Evolutionary conservation across 116 monocot species (phyloP).

Genomic region (Papilionanthe hybrid): DNA sequence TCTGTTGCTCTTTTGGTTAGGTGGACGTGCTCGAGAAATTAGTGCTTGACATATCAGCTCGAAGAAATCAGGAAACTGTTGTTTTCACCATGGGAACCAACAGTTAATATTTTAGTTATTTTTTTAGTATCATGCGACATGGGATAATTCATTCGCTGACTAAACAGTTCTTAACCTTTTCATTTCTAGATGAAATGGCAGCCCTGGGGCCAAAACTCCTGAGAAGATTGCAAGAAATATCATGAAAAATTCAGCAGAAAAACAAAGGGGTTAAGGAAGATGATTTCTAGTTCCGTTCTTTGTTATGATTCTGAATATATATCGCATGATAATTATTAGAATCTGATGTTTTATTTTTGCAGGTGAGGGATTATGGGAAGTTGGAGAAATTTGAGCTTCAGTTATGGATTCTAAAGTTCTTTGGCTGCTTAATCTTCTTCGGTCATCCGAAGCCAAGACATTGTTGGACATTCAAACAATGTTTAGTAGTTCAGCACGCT

Average conservation of each 20-base stretch:
- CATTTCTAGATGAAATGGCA: conserved; percentile 24
- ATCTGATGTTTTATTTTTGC: background rate
- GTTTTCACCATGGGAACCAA: conserved; percentile 18
- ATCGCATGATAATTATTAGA: background rate
- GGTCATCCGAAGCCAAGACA: background rate
- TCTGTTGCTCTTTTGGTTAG: conserved; percentile 11
- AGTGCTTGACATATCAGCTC: conserved; percentile 7
- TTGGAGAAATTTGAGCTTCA: background rate
- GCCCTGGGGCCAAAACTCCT: conserved; percentile 22
- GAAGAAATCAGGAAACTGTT: conserved; percentile 18
- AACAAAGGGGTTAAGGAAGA: background rate
- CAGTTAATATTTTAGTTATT: background rate
- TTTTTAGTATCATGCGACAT: background rate
- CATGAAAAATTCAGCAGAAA: conserved; percentile 6
- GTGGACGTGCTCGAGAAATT: conserved; percentile 27
- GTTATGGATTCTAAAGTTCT: background rate
- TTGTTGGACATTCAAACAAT: background rate
- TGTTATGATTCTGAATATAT: background rate
- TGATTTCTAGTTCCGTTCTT: background rate
- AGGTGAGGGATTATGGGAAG: background rate
- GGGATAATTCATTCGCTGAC: background rate
- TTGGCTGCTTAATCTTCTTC: background rate
- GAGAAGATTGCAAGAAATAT: conserved; percentile 16
- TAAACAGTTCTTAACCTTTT: too few species aligned
- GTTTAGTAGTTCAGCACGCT: background rate